These are phyloP conservation scores for Ceratonia siliqua DNA, from an alignment of 306 rosid species.

Conservation along the genomic window DNA sequence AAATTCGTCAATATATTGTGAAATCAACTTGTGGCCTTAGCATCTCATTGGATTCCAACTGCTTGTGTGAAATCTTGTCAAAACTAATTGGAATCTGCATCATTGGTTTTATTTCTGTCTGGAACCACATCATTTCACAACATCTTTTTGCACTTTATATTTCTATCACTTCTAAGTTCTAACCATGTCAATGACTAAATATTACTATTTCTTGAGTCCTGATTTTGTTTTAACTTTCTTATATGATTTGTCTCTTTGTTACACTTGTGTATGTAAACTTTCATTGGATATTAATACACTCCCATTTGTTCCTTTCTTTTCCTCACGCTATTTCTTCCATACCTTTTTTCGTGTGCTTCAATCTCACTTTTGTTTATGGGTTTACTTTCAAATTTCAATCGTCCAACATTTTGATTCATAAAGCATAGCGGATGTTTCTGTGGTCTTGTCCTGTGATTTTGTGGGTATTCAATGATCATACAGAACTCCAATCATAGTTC, in stretches of 20 bases:
- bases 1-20: neutral
- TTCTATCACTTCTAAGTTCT: neutral
- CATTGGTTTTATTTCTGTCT: neutral
- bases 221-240: neutral
- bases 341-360: neutral
- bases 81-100: neutral
- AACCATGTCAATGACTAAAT: no score
- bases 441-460: neutral
- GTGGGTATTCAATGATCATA: neutral
- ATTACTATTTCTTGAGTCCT: neutral
- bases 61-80: neutral
- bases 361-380: neutral
- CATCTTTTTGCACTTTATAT: neutral
- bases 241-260: neutral
- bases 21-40: neutral
- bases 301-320: neutral
- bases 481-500: neutral
- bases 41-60: neutral
- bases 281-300: neutral
- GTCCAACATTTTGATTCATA: neutral
- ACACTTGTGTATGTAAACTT: constrained; percentile 1
- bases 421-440: neutral
- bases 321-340: neutral
- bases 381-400: neutral
- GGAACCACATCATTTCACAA: neutral